Evolutionary conservation across 2,329 filamentous ascomycete species (phyloP).

Genomic region (Scolecobasidium constrictum): DNA sequence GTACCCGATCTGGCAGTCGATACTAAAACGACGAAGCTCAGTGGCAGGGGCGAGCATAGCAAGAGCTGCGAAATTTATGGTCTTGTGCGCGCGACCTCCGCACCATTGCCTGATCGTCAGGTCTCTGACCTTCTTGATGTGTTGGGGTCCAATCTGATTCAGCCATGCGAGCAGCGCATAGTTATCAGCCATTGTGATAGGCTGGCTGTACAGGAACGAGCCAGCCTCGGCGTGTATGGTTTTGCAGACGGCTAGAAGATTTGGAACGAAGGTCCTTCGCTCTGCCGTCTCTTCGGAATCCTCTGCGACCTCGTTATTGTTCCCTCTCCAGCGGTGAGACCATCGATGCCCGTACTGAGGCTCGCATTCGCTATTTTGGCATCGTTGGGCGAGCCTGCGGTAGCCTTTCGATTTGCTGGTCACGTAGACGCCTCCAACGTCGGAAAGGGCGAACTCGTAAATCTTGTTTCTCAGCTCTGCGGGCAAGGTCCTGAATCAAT

Average conservation of each 20-base stretch:
- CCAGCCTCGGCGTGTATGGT: constrained; percentile 7
- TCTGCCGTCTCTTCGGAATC: background rate
- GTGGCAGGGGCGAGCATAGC: constrained; percentile 5
- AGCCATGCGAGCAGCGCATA: constrained; percentile 5
- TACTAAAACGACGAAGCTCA: constrained; percentile 2
- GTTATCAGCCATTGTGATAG: constrained; percentile 2
- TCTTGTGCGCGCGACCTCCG: constrained; percentile 1
- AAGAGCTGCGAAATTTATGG: constrained; percentile 7
- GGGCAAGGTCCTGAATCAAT: constrained; percentile 2
- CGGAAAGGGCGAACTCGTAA: constrained; percentile 1
- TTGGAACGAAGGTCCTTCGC: background rate
- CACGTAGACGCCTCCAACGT: background rate
- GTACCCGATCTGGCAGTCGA: constrained; percentile 6
- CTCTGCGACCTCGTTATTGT: background rate
- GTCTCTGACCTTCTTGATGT: constrained; percentile 4
- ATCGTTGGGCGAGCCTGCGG: constrained; percentile 4
- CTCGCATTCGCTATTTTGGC: background rate
- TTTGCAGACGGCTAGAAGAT: constrained; percentile 9
- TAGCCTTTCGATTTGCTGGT: constrained; percentile 5
- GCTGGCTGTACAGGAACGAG: constrained; percentile 7
- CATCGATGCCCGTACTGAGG: background rate
- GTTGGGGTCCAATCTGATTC: background rate
- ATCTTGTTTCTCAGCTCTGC: constrained; percentile 9
- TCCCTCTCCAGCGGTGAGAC: background rate
- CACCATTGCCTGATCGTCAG: constrained; percentile 7